These are phyloP conservation scores for Aspergillus neotritici DNA, from an alignment of 2,329 filamentous ascomycete genomes.

Conservation along the genomic window DNA sequence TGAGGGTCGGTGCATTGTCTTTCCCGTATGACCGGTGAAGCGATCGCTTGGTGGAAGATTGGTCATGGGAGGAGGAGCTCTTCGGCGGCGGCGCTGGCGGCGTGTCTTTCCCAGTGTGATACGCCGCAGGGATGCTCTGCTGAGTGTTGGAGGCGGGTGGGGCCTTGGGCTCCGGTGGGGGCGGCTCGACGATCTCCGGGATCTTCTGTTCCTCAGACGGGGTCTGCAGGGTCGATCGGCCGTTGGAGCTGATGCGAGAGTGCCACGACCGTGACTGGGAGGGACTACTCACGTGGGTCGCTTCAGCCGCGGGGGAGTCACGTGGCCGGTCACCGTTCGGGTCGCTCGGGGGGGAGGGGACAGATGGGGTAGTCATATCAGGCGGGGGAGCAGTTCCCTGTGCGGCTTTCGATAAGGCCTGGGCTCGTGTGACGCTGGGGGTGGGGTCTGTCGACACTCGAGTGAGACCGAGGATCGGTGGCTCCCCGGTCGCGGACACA, in stretches of 20 bases:
- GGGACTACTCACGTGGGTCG: constrained; percentile 25
- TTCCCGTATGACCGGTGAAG: constrained; percentile 26
- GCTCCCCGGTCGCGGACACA: constrained; percentile 30
- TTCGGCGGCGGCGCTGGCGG: constrained; percentile 46
- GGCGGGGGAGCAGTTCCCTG: constrained; percentile 17
- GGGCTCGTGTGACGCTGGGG: constrained; percentile 32
- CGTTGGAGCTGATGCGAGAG: constrained; percentile 53
- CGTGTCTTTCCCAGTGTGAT: constrained; percentile 46
- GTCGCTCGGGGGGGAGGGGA: constrained; percentile 26
- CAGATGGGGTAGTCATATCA: constrained; percentile 19
- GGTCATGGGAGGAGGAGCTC: constrained; percentile 19
- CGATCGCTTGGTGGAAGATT: constrained; percentile 29
- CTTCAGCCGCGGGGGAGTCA: constrained; percentile 24
- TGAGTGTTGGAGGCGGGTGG: constrained; percentile 25
- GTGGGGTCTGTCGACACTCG: constrained; percentile 35
- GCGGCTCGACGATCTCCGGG: constrained; percentile 60
- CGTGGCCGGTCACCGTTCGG: constrained; percentile 13
- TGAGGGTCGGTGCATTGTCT: constrained; percentile 49
- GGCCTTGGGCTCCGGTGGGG: constrained; percentile 43
- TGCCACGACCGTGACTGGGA: constrained; percentile 48
- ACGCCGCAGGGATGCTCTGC: constrained; percentile 43
- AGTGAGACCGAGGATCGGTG: constrained; percentile 28
- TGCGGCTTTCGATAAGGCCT: constrained; percentile 41
- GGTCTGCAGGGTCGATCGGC: constrained; percentile 49
- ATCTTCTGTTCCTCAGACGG: constrained; percentile 45